phyloP scores from a whole-genome alignment of 2,329 filamentous ascomycete species.

The Alternaria longipes region DNA sequence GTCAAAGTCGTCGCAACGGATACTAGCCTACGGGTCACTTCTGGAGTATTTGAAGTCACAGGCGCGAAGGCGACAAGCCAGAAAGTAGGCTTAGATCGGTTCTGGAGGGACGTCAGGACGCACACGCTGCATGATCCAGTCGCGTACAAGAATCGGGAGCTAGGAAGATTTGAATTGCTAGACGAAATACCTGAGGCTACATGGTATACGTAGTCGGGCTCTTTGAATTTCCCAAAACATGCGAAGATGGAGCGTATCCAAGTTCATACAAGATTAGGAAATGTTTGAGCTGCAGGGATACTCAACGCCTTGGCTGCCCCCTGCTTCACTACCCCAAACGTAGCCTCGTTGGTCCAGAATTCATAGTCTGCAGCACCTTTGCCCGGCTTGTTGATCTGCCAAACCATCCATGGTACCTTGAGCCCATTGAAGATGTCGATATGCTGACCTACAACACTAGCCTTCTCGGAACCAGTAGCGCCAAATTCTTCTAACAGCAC shows the following conservation, averaged over 20 bases:
- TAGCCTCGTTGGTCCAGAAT: constrained; percentile 15
- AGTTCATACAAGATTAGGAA: neutral
- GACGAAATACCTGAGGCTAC: constrained; percentile 66
- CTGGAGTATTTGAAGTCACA: constrained; percentile 71
- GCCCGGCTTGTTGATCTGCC: constrained; percentile 17
- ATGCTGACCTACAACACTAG: constrained; percentile 9
- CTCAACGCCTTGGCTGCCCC: neutral
- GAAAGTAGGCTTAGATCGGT: constrained; percentile 70
- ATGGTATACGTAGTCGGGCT: constrained; percentile 66
- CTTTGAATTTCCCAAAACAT: neutral
- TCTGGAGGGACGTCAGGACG: constrained; percentile 72
- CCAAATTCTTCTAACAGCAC: constrained; percentile 17
- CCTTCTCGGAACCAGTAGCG: constrained; percentile 9
- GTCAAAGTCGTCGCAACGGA: constrained; percentile 71
- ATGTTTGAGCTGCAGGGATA: neutral
- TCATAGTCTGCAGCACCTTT: constrained; percentile 17
- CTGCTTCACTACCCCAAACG: constrained; percentile 9
- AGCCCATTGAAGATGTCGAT: constrained; percentile 16
- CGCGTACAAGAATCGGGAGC: constrained; percentile 71
- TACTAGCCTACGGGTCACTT: constrained; percentile 65
- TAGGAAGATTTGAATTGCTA: constrained; percentile 66
- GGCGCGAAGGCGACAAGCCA: constrained; percentile 66
- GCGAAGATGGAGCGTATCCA: neutral
- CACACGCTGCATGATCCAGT: constrained; percentile 74
- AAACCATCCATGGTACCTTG: constrained; percentile 15